These are phyloP conservation scores for Harrya chromipes DNA, from an alignment of 768 basidiomycete species.

Conservation along the genomic window DNA sequence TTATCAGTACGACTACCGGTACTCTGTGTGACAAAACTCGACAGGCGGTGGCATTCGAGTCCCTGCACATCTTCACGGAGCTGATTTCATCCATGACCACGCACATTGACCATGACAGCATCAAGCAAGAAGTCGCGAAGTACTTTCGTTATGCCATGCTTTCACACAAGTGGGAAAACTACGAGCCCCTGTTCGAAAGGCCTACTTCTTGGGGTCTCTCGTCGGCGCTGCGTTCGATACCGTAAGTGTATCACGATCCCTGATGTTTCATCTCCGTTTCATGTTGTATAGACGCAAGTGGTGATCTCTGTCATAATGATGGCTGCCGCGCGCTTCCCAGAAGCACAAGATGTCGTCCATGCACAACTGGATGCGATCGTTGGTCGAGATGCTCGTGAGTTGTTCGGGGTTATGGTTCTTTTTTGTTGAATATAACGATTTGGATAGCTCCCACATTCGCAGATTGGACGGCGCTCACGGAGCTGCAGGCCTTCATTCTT, in stretches of 20 bases:
- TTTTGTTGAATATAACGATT: neutral
- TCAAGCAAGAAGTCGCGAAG: no score
- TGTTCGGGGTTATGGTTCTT: neutral
- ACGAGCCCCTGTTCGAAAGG: neutral
- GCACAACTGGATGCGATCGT: constrained; percentile 37
- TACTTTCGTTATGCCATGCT: no score
- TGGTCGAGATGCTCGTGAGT: constrained; percentile 33
- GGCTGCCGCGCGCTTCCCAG: constrained; percentile 37
- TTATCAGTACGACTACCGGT: no score
- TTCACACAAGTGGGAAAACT: no score
- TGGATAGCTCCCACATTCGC: constrained; percentile 37
- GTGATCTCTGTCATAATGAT: constrained; percentile 31
- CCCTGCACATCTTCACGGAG: no score
- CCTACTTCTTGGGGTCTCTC: constrained; percentile 59
- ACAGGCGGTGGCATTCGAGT: no score
- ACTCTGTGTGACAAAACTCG: no score
- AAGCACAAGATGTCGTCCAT: constrained; percentile 34
- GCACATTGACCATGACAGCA: no score
- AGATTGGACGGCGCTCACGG: constrained; percentile 31
- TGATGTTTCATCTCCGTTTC: no score
- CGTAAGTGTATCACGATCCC: constrained; percentile 12
- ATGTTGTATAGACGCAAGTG: constrained; percentile 22
- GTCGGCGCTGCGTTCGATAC: constrained; percentile 65
- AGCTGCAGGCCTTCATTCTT: constrained; percentile 37
- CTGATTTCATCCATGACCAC: no score